Base-by-base conservation (phyloP, 75 land plant species). In the Selaginella moellendorffii region DNA sequence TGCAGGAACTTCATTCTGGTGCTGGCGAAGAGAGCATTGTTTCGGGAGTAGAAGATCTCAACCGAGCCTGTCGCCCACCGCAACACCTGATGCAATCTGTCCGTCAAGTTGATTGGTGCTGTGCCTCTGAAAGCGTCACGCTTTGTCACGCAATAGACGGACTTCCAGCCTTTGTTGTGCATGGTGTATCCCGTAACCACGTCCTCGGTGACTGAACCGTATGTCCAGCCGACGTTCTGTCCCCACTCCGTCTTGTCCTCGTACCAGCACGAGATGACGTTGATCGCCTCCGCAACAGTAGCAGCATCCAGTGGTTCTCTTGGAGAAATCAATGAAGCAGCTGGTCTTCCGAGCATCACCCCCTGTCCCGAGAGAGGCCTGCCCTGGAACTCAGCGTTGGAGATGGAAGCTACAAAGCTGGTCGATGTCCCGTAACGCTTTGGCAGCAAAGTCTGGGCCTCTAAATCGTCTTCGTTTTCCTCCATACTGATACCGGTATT, bases 161-260 rank as follows among this genome's bases (percentile, higher is more conserved):
- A 80, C 1, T 70, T 68, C 85, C 85, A 82, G 14, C 85, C 85
- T 2, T 79, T 63, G 54, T 82, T 80, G 60, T 82, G 85, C 85
- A 86, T 86, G 29, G 83, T 36, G 65, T 78, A 86, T 5, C 90
- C 90, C 0, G 90, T 86, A 27, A 86, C 84, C 24, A 86, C 87
- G 54, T 85, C 88, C 62, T 85, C 88, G 1, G 88, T 83, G 12
- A 83, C 86, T 0, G 86, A 83, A 8, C 88, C 84, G 64, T 82
- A 82, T 54, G 80, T 80, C 85, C 87, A 86, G 2, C 85, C 85
- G 20, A 82, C 80, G 0, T 77, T 54, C 0, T 63, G 61, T 12
- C 85, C 85, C 85, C 85, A 83, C 54, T 83, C 80, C 0, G 80
- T 77, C 53, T 74, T 83, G 53, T 80, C 83, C 58, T 83, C 85